phyloP scores from a whole-genome alignment of 2,329 filamentous ascomycete genomes.

The Immersiporthe knoxdaviesiana region DNA sequence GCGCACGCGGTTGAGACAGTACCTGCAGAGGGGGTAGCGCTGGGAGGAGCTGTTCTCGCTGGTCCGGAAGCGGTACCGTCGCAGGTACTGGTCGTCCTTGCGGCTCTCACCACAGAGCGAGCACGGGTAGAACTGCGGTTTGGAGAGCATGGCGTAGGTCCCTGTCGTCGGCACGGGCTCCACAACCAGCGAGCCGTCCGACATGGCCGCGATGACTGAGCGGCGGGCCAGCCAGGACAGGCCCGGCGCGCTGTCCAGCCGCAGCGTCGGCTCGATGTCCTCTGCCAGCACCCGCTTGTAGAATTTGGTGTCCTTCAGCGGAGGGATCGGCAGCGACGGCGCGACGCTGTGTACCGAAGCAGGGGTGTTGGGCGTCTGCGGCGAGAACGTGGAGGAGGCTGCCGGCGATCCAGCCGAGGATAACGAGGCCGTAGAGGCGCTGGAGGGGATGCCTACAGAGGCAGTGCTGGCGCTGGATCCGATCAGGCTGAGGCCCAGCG shows the following conservation, averaged over 20 bases:
- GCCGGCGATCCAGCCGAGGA: conserved; percentile 49
- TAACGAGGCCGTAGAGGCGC: conserved; percentile 64
- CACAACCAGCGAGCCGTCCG: conserved; percentile 83
- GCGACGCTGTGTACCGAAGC: conserved; percentile 54
- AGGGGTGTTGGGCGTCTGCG: conserved; percentile 61
- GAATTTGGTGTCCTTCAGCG: conserved; percentile 88
- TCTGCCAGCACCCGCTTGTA: conserved; percentile 88
- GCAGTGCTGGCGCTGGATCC: conserved; percentile 43
- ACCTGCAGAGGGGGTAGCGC: conserved; percentile 85
- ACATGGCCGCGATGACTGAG: conserved; percentile 80
- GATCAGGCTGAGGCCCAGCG: conserved; percentile 58
- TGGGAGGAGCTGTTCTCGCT: conserved; percentile 86
- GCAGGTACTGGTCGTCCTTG: conserved; percentile 69
- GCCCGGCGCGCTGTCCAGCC: conserved; percentile 85
- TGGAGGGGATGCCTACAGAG: conserved; percentile 49
- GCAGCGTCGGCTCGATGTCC: conserved; percentile 91
- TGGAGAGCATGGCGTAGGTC: conserved; percentile 52
- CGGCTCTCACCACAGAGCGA: conserved; percentile 86
- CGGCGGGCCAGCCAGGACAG: conserved; percentile 92
- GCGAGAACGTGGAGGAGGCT: conserved; percentile 54
- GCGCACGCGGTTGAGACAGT: conserved; percentile 81
- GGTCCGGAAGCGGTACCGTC: conserved; percentile 86
- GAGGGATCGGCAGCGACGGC: conserved; percentile 50
- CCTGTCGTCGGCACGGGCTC: conserved; percentile 75
- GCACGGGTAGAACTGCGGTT: conserved; percentile 69